Evolutionary conservation across 306 rosid species (phyloP).

Genomic region (Malus fusca): DNA sequence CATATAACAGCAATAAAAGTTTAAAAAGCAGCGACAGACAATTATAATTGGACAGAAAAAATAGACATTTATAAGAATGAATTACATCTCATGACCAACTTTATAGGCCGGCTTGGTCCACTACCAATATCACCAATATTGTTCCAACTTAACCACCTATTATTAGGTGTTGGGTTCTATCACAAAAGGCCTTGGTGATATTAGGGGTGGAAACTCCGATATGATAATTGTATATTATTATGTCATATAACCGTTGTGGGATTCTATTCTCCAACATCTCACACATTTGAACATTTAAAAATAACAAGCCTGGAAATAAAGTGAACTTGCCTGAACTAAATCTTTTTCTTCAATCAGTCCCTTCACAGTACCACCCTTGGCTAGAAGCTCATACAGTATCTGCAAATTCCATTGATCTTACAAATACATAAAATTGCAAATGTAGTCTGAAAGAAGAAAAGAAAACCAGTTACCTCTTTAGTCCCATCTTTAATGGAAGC

Average conservation of each 20-base stretch:
- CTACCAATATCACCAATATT: no score
- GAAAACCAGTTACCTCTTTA: constrained; percentile 51
- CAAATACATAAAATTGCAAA: constrained; percentile 5
- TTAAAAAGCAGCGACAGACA: not conserved
- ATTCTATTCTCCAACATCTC: not conserved
- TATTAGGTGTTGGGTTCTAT: no score
- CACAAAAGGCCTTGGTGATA: no score
- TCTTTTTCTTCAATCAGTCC: constrained; percentile 70
- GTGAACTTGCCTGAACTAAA: constrained; percentile 74
- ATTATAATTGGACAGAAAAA: not conserved
- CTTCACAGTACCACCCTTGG: constrained; percentile 86
- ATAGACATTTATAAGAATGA: not conserved
- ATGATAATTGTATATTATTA: no score
- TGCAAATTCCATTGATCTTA: constrained; percentile 26
- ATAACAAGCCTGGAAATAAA: not conserved
- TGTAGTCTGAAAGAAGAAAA: not conserved
- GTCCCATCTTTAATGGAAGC: constrained; percentile 68
- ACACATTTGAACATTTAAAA: not conserved
- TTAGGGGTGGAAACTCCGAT: no score
- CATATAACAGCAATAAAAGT: not conserved
- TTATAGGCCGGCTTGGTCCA: no score
- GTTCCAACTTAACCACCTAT: no score
- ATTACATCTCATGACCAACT: not conserved
- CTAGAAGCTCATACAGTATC: constrained; percentile 83
- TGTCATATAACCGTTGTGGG: no score